Percentiles rank a stretch among this genome's conserved stretches.
Conservation (phyloP, 1,284 basidiomycete genomes). For the Chalciporus sp. region DNA sequence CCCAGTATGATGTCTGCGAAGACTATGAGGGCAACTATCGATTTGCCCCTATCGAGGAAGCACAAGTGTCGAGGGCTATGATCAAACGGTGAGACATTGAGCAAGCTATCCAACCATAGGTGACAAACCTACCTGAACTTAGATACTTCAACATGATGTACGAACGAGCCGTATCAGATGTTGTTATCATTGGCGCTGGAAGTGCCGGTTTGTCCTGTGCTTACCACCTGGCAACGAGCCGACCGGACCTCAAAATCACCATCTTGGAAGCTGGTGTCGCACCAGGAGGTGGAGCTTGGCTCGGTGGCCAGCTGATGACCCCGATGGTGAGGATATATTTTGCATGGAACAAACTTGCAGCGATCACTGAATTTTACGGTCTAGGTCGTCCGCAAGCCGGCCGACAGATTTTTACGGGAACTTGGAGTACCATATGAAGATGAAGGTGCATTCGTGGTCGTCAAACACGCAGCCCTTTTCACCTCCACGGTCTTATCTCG, state of each 20-base stretch:
- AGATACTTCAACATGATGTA: constrained; percentile 77
- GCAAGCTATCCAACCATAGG: constrained; percentile 1
- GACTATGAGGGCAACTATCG: constrained; percentile 49
- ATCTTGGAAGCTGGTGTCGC: constrained; percentile 84
- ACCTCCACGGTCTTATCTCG: constrained; percentile 79
- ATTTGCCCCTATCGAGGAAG: constrained; percentile 76
- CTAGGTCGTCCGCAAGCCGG: constrained; percentile 80
- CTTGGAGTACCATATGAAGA: constrained; percentile 81
- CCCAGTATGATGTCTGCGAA: constrained; percentile 27
- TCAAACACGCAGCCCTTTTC: constrained; percentile 82
- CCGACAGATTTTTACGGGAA: constrained; percentile 73
- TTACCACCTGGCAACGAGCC: constrained; percentile 67
- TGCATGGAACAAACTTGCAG: neutral
- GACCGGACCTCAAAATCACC: constrained; percentile 79
- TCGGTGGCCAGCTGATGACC: constrained; percentile 83
- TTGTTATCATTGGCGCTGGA: constrained; percentile 81
- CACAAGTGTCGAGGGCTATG: constrained; percentile 79
- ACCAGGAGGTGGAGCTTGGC: constrained; percentile 81
- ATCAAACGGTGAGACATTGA: constrained; percentile 57
- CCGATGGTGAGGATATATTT: constrained; percentile 59
- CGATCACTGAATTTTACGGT: neutral
- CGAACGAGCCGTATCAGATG: constrained; percentile 74
- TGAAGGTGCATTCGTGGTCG: constrained; percentile 79
- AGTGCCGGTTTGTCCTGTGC: constrained; percentile 81
- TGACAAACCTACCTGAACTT: neutral